Percentiles rank a stretch among this genome's conserved stretches.
These are phyloP conservation scores for Hysterium pulicare DNA, from an alignment of 2,329 filamentous ascomycete genomes.

Conservation along the genomic window DNA sequence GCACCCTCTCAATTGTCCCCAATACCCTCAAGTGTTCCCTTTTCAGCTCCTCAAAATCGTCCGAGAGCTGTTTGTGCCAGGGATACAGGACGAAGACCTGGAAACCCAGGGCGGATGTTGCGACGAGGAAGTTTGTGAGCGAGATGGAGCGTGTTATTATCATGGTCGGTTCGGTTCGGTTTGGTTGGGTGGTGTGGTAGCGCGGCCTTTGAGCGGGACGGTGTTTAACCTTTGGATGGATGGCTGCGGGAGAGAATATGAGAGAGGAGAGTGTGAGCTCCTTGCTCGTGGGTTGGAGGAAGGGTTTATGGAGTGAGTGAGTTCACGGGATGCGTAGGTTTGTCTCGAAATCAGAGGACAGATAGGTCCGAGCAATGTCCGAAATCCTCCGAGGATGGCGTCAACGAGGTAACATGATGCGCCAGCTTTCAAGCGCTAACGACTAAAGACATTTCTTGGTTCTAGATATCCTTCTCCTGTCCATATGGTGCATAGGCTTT, in stretches of 20 bases:
- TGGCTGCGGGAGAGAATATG: no score
- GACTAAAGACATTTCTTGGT: not conserved
- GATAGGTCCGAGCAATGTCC: not conserved
- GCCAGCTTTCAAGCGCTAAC: no score
- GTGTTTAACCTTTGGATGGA: no score
- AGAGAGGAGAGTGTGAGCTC: not conserved
- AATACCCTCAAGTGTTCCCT: constrained; percentile 48
- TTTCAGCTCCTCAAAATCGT: constrained; percentile 58
- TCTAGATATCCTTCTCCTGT: not conserved
- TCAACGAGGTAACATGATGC: no score
- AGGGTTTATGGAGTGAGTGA: not conserved
- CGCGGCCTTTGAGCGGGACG: no score
- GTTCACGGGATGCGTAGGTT: not conserved
- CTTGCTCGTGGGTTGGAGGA: not conserved
- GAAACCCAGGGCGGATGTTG: constrained; percentile 62
- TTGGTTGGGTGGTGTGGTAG: no score
- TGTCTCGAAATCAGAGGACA: not conserved
- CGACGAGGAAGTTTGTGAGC: constrained; percentile 64
- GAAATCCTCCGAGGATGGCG: not conserved
- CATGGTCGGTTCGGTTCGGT: constrained; percentile 24
- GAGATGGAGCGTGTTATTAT: constrained; percentile 53
- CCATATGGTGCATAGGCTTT: not conserved
- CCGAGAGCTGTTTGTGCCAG: constrained; percentile 65
- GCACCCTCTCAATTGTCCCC: not conserved
- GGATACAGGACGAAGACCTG: constrained; percentile 69